These are phyloP conservation scores for Colletotrichum caudatum DNA, from an alignment of 2,329 filamentous ascomycete species.

Conservation along the genomic window DNA sequence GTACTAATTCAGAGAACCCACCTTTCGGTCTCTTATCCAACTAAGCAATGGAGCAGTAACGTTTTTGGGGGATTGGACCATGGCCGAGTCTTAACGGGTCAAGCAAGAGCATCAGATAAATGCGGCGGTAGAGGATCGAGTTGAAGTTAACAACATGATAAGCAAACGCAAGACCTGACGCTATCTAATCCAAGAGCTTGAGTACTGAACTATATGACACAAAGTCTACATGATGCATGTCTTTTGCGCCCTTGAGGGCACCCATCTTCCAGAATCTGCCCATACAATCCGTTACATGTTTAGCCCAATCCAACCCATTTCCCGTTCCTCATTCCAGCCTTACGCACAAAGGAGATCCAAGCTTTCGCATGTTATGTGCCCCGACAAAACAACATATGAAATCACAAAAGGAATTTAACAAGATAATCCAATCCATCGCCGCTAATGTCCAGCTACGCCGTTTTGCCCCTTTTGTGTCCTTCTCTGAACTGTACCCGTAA, in stretches of 20 bases:
- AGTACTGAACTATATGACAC: conserved; percentile 26
- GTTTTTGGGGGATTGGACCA: background rate
- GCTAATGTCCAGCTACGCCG: background rate
- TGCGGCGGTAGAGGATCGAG: background rate
- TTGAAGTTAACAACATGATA: conserved; percentile 3
- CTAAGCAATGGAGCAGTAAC: too few species aligned
- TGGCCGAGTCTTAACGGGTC: background rate
- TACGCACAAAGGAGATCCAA: conserved; percentile 18
- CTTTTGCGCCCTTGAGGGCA: conserved; percentile 31
- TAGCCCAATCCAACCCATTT: conserved; percentile 21
- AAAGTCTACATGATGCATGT: conserved; percentile 40
- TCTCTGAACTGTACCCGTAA: conserved; percentile 7
- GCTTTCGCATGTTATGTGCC: conserved; percentile 3
- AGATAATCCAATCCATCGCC: background rate
- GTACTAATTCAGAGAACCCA: too few species aligned
- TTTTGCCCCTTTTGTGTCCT: background rate
- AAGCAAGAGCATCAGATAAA: background rate
- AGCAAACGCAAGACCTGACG: conserved; percentile 15
- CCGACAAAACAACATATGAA: conserved; percentile 3
- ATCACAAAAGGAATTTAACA: conserved; percentile 22
- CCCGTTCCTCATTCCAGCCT: conserved; percentile 1
- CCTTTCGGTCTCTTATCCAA: too few species aligned
- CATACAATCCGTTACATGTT: conserved; percentile 39
- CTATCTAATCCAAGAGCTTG: conserved; percentile 18
- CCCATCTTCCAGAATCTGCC: conserved; percentile 27